These are phyloP conservation scores for Spizellomyces sp. DNA, from an alignment of 192 early-diverging fungal genomes.

Conservation along the genomic window DNA sequence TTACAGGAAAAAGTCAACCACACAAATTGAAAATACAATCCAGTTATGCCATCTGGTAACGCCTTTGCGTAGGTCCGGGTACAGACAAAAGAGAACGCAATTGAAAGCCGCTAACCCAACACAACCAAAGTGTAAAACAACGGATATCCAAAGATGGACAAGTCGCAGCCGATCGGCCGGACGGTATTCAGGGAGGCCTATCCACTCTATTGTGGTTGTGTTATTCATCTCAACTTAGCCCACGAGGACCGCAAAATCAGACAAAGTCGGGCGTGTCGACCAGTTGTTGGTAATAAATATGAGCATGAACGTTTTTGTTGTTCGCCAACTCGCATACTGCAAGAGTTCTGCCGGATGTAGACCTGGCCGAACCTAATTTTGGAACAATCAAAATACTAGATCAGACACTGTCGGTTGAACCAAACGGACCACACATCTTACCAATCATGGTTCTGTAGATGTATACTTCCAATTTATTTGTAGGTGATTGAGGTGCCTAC, in stretches of 20 bases:
- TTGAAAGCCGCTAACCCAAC: not conserved
- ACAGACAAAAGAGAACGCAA: not conserved
- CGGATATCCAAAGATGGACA: not conserved
- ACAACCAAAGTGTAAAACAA: conserved; percentile 8
- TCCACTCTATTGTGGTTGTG: not conserved
- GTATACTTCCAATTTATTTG: too few species aligned
- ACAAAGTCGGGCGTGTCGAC: too few species aligned
- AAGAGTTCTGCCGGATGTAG: too few species aligned
- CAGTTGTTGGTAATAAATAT: too few species aligned
- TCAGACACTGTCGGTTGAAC: too few species aligned
- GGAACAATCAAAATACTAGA: too few species aligned
- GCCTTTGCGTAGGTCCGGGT: not conserved
- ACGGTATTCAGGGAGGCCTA: not conserved
- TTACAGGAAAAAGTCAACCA: conserved; percentile 5
- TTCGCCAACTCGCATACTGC: too few species aligned
- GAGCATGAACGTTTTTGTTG: too few species aligned
- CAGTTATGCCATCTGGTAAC: conserved; percentile 16
- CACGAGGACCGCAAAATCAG: not conserved
- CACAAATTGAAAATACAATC: conserved; percentile 1
- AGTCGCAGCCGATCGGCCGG: not conserved
- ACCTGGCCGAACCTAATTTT: too few species aligned
- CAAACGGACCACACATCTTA: too few species aligned
- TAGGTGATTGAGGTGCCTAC: too few species aligned
- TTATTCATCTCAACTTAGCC: not conserved
- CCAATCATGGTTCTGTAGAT: too few species aligned